Conservation (phyloP, 1,284 basidiomycete species). For the Paramarasmius palmivorus region DNA sequence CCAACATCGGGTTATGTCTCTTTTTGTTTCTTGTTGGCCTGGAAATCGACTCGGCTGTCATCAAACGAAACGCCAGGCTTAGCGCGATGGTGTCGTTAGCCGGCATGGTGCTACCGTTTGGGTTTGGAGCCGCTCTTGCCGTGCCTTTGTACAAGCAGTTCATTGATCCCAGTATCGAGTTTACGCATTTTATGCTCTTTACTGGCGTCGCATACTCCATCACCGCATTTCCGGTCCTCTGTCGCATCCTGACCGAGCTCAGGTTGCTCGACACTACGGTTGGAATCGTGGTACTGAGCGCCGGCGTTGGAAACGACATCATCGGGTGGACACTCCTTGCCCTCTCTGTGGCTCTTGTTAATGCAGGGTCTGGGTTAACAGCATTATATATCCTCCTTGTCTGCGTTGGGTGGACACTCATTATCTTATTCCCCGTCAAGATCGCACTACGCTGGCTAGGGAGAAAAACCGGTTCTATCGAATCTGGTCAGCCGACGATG, state of each 20-base stretch:
- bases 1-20: conserved; percentile 92
- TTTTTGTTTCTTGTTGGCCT: conserved; percentile 92
- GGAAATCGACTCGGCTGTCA: conserved; percentile 52
- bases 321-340: conserved; percentile 79
- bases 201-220: conserved; percentile 91
- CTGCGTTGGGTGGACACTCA: conserved; percentile 80
- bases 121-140: conserved; percentile 81
- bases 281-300: conserved; percentile 90
- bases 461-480: conserved; percentile 76
- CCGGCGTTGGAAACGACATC: conserved; percentile 91
- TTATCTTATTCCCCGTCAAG: conserved; percentile 77
- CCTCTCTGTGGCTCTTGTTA: conserved; percentile 88
- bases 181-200: conserved; percentile 93
- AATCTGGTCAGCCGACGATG: conserved; percentile 74
- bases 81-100: conserved; percentile 53
- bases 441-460: conserved; percentile 71
- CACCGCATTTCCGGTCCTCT: conserved; percentile 93
- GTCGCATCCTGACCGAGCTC: conserved; percentile 82
- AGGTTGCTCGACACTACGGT: conserved; percentile 91
- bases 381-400: conserved; percentile 83
- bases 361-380: conserved; percentile 72
- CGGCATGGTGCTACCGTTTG: conserved; percentile 82
- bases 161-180: conserved; percentile 59
- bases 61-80: conserved; percentile 50
- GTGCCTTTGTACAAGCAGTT: conserved; percentile 82